These are phyloP conservation scores for Orbilia ellipsospora DNA, from an alignment of 2,329 filamentous ascomycete species.

Conservation along the genomic window DNA sequence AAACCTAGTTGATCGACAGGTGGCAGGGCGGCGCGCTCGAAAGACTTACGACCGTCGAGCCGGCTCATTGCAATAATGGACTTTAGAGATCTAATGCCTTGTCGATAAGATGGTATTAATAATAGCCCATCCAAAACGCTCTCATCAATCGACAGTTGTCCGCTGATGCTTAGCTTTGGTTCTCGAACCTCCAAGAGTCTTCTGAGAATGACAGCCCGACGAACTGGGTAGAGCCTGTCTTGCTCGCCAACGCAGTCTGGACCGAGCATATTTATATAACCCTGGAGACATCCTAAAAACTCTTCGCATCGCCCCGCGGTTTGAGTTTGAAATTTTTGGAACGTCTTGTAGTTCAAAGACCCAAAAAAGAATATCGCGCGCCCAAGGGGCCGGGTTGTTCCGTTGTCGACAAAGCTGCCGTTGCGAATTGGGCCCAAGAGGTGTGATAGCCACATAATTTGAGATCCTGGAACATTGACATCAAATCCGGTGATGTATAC, in stretches of 20 bases:
- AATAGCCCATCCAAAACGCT: conserved; percentile 37
- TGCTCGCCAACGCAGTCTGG: conserved; percentile 38
- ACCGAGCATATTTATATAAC: conserved; percentile 45
- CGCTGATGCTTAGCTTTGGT: conserved; percentile 29
- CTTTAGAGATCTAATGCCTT: conserved; percentile 36
- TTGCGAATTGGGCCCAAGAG: conserved; percentile 34
- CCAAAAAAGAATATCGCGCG: conserved; percentile 45
- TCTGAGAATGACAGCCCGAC: conserved; percentile 39
- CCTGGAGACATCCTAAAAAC: conserved; percentile 44
- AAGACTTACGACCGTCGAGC: conserved; percentile 28
- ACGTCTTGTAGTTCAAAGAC: conserved; percentile 34
- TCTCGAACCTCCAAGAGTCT: conserved; percentile 27
- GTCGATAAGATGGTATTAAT: conserved; percentile 34
- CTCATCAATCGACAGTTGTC: conserved; percentile 39
- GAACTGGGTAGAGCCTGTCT: conserved; percentile 43
- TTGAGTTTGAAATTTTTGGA: conserved; percentile 39
- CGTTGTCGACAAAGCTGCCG: conserved; percentile 36
- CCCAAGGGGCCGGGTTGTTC: conserved; percentile 35
- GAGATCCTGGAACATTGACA: conserved; percentile 19
- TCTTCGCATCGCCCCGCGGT: conserved; percentile 27
- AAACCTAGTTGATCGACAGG: conserved; percentile 31
- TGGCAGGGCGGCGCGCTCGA: conserved; percentile 37
- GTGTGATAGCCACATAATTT: conserved; percentile 37
- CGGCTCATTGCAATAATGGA: conserved; percentile 46
- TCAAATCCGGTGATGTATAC: conserved; percentile 49